phyloP scores from a whole-genome alignment of 257 asterid species.

The Salvia splendens region DNA sequence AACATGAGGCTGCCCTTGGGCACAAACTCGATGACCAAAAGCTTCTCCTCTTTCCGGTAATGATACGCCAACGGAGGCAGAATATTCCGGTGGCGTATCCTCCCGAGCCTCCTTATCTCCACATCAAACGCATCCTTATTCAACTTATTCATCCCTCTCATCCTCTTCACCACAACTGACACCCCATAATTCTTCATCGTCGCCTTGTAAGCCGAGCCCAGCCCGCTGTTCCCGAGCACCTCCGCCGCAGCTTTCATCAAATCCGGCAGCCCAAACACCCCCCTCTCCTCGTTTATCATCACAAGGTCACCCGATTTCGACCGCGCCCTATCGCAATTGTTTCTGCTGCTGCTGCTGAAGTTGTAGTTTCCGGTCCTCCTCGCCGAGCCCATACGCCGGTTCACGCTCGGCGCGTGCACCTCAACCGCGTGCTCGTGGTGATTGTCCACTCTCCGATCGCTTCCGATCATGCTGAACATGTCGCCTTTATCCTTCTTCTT shows the following conservation, averaged over 20 bases:
- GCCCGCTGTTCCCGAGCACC: slow-evolving; percentile 78
- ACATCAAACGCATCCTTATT: slow-evolving; percentile 59
- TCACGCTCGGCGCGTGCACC: slow-evolving; percentile 43
- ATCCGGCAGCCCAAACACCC: slow-evolving; percentile 69
- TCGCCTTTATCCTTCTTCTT: slow-evolving; percentile 52
- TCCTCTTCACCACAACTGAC: slow-evolving; percentile 84
- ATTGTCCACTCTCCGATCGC: slow-evolving; percentile 39
- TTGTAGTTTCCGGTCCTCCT: slow-evolving; percentile 26
- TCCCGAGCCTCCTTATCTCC: slow-evolving; percentile 68
- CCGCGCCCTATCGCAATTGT: slow-evolving; percentile 12
- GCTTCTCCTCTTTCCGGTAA: slow-evolving; percentile 83
- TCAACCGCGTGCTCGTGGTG: slow-evolving; percentile 25
- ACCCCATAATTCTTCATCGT: slow-evolving; percentile 54
- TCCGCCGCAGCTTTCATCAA: slow-evolving; percentile 98
- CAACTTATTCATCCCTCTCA: slow-evolving; percentile 73
- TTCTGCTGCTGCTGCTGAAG: neutral
- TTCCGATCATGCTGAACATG: slow-evolving; percentile 37
- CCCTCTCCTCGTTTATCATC: slow-evolving; percentile 67
- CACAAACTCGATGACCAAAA: slow-evolving; percentile 63
- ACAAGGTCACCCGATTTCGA: slow-evolving; percentile 53
- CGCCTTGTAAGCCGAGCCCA: slow-evolving; percentile 92
- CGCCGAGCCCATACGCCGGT: slow-evolving; percentile 31
- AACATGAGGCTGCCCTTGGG: slow-evolving; percentile 73
- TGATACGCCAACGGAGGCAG: slow-evolving; percentile 81
- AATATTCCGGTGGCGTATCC: slow-evolving; percentile 56